A percentile compares a stretch with the other conserved stretches of the same genome.
Conservation (phyloP, 371 early-diverging fungal genomes). For the Nosema muscidifuracis region DNA sequence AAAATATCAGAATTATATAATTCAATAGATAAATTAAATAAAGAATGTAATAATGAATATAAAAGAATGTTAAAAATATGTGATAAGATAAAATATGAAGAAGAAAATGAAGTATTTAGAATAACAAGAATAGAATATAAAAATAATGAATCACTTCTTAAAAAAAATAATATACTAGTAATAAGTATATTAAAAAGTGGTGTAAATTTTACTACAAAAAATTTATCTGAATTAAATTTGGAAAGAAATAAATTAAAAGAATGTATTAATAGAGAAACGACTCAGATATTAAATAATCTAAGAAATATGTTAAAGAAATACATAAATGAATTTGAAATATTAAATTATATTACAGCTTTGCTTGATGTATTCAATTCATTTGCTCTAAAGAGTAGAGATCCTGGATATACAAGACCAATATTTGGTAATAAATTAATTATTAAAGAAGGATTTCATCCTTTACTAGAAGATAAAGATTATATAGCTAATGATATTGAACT, state of each 20-base stretch:
- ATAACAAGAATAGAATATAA: constrained; percentile 55
- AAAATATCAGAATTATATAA: constrained; percentile 18
- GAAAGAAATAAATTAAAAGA: constrained; percentile 12
- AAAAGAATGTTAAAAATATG: constrained; percentile 25
- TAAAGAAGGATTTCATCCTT: constrained; percentile 55
- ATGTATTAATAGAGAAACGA: constrained; percentile 41
- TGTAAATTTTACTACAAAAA: constrained; percentile 57
- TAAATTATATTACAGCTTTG: constrained; percentile 58
- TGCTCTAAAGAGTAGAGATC: constrained; percentile 27
- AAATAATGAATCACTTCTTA: constrained; percentile 23
- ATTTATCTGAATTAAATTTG: constrained; percentile 11
- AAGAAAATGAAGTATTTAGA: constrained; percentile 45
- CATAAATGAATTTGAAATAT: constrained; percentile 47
- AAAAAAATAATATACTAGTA: constrained; percentile 47
- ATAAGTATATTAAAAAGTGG: constrained; percentile 57
- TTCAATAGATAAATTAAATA: constrained; percentile 14
- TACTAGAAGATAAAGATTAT: constrained; percentile 49
- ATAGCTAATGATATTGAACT: constrained; percentile 72
- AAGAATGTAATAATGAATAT: constrained; percentile 54
- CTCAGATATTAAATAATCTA: constrained; percentile 19
- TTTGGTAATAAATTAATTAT: constrained; percentile 7
- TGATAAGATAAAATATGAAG: constrained; percentile 27
- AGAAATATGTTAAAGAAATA: constrained; percentile 20
- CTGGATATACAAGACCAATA: constrained; percentile 39
- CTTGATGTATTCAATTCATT: constrained; percentile 60